Base-by-base conservation (phyloP, 2,329 filamentous ascomycete genomes). In the Akanthomyces muscarius region DNA sequence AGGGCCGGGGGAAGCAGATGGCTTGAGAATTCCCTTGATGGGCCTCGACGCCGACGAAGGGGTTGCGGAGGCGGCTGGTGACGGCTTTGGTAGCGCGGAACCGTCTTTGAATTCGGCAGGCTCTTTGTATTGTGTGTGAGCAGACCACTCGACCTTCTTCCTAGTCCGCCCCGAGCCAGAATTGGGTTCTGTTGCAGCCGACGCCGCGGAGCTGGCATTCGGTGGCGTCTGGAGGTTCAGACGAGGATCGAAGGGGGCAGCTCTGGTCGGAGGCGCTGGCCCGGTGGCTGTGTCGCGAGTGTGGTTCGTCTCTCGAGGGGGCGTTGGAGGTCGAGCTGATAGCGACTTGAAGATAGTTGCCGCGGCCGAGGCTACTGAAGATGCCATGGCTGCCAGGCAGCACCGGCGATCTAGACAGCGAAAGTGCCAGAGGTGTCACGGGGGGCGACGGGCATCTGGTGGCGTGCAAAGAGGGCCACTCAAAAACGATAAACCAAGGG, bases 1-100 rank as follows among this genome's bases (percentile, higher is more conserved):
- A 2, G 77, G 76, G 61, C 81, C 82, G 8, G 75, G 77, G 71
- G 74, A 81, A 61, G 81, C 75, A 2, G 82, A 84, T 25, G 86
- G 82, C 74, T 99, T 99, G 64, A 99, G 82, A 60, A 99, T 99
- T 4, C 84, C 82, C 70, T 86, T 86, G 66, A 82, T 74, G 8
- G 84, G 83, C 65, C 77, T 82, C 7, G 77, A 71, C 64, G 75
- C 66, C 64, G 73, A 63, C 63, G 78, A 72, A 63, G 79, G 72
- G 66, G 78, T 69, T 64, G 73, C 69, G 64, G 54, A 56, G 4
- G 81, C 73, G 63, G 77, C 64, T 41, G 80, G 75, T 48, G 80
- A 76, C 38, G 77, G 71, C 64, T 75, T 75, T 66, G 71, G 68
- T 45, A 71, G 67, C 30, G 73, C 77, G 63, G 73, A 73, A 18